Evolutionary conservation across 352 stramenopile genomes (phyloP), one percentile per base, ranked within the genome.

Genomic region (Phytophthora podocarpi): DNA sequence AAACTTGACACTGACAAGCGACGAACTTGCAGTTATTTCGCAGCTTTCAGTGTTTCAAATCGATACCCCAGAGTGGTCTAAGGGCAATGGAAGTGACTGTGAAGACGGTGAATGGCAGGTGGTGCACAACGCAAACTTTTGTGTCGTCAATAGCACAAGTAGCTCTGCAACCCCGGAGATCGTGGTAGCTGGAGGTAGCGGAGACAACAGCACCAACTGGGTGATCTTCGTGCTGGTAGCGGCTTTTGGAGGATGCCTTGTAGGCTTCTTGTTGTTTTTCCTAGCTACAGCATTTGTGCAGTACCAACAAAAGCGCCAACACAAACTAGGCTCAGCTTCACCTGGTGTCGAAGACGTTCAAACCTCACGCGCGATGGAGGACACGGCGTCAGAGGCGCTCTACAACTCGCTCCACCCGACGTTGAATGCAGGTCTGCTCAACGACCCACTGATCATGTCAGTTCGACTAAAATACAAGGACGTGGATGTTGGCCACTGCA

Each of bases 351-450:
- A 56, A 53, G 59, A 57, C 9, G 43, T 66, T 41, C 35, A 60
- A 32, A 71, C 63, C 13, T 62, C 68, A 18, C 47, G 41, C 13
- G 42, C 26, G 10, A 41, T 70, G 30, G 64, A 74, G 4, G 42
- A 62, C 7, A 55, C 64, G 28, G 30, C 68, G 31, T 70, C 78
- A 7, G 28, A 78, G 28, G 72, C 72, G 11, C 69, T 75, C 30
- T 79, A 85, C 42, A 75, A 70, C 21, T 77, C 79, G 8, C 61
- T 82, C 1, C 67, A 76, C 21, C 67, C 69, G 15, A 75, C 64
- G 15, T 27, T 80, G 30, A 62, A 66, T 30, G 69, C 66, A 11
- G 55, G 73, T 31, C 28, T 82, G 15, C 50, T 76, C 23, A 67
- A 76, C n/a, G 63, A 82, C 23, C 70, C 70, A 9, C 34, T 73